Evolutionary conservation across 179 eudicot species (phyloP).

Genomic region (Carnegiea gigantea): DNA sequence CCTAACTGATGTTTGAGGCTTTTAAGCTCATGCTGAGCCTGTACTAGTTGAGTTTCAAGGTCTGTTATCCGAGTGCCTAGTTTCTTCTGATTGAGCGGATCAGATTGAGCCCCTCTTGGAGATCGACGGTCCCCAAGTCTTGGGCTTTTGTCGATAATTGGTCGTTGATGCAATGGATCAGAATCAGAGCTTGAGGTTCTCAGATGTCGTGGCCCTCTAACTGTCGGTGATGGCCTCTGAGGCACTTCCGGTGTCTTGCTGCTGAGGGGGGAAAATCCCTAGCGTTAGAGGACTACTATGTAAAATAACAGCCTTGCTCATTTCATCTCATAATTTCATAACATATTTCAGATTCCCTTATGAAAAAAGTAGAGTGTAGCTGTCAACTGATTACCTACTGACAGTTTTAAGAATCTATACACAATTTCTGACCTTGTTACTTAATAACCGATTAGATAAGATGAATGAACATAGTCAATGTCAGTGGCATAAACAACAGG

Average conservation of each 20-base stretch:
- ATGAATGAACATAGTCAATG: no score
- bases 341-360: no score
- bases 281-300: background rate
- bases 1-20: slow-evolving; percentile 64
- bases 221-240: slow-evolving; percentile 53
- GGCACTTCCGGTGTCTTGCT: slow-evolving; percentile 66
- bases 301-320: no score
- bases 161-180: slow-evolving; percentile 54
- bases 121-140: slow-evolving; percentile 62
- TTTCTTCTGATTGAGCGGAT: slow-evolving; percentile 57
- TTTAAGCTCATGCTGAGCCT: slow-evolving; percentile 84
- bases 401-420: no score
- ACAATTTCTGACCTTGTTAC: no score
- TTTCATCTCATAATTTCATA: no score
- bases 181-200: slow-evolving; percentile 68
- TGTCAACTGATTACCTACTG: no score
- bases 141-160: slow-evolving; percentile 53
- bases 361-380: no score
- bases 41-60: slow-evolving; percentile 80
- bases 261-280: background rate
- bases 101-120: slow-evolving; percentile 59
- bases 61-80: slow-evolving; percentile 76
- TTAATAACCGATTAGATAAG: no score
- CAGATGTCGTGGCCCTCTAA: slow-evolving; percentile 44
- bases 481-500: background rate